Evolutionary conservation across 306 rosid species (phyloP).

Genomic region (Parietaria judaica): DNA sequence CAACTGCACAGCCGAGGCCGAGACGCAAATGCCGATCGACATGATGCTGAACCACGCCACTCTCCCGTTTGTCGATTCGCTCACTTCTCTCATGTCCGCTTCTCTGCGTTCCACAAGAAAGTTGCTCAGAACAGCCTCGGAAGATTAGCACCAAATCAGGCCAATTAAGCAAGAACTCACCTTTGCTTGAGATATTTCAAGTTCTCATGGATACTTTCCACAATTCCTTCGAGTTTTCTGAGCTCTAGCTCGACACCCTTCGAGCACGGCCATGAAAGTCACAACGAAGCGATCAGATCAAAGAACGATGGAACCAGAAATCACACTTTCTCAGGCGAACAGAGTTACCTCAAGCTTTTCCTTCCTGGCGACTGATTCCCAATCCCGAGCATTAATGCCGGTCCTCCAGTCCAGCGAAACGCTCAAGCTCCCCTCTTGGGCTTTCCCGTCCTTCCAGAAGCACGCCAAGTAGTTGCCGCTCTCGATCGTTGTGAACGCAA

Average conservation of each 20-base stretch:
- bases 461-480: slow-evolving; percentile 87
- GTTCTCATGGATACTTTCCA: slow-evolving; percentile 72
- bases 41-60: slow-evolving; percentile 75
- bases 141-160: too few relatives aligned
- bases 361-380: slow-evolving; percentile 95
- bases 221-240: slow-evolving; percentile 80
- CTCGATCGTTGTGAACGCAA: slow-evolving; percentile 81
- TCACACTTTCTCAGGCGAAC: not conserved
- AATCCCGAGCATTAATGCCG: slow-evolving; percentile 86
- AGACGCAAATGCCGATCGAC: slow-evolving; percentile 70
- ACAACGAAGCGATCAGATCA: not conserved
- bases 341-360: slow-evolving; percentile 80
- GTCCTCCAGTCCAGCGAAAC: slow-evolving; percentile 88
- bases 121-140: not conserved
- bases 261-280: not conserved
- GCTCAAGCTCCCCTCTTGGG: slow-evolving; percentile 27
- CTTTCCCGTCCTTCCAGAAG: slow-evolving; percentile 51
- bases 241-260: slow-evolving; percentile 96
- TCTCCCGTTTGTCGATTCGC: slow-evolving; percentile 66
- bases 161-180: slow-evolving; percentile 24
- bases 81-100: slow-evolving; percentile 77
- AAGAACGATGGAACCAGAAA: not conserved
- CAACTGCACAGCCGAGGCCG: slow-evolving; percentile 61
- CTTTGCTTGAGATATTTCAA: slow-evolving; percentile 63
- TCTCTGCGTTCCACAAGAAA: slow-evolving; percentile 36